Percentiles rank a stretch among this genome's conserved stretches.
These are phyloP conservation scores for Breynia disticha DNA, from an alignment of 441 rosid genomes.

Conservation along the genomic window DNA sequence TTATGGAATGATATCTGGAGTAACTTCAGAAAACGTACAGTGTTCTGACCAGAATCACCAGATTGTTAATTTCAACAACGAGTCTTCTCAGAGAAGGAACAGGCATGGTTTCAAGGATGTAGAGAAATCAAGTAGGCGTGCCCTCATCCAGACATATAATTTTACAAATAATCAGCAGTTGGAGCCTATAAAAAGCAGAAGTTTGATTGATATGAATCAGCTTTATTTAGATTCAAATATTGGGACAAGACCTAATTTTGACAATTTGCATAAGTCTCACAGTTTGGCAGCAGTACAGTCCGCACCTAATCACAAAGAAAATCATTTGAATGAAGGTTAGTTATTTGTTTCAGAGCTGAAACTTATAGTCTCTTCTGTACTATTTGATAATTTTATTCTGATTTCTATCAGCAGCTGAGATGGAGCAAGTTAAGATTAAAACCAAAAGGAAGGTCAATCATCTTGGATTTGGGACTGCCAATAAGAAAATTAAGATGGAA, in stretches of 20 bases:
- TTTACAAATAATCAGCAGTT: slow-evolving; percentile 21
- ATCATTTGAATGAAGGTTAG: slow-evolving; percentile 24
- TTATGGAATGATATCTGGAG: slow-evolving; percentile 16
- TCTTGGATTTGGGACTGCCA: slow-evolving; percentile 19
- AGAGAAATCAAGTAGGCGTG: slow-evolving; percentile 19
- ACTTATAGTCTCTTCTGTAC: background rate
- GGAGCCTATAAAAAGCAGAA: slow-evolving; percentile 35
- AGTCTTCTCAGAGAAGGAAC: slow-evolving; percentile 27
- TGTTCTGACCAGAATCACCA: slow-evolving; percentile 22
- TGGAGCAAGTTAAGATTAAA: slow-evolving; percentile 27
- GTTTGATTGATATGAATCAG: slow-evolving; percentile 28
- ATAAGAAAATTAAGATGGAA: slow-evolving; percentile 32
- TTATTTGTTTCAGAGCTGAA: slow-evolving; percentile 8
- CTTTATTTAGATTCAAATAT: slow-evolving; percentile 24
- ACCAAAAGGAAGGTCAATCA: slow-evolving; percentile 37
- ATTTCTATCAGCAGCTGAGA: slow-evolving; percentile 28
- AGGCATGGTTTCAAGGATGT: slow-evolving; percentile 28
- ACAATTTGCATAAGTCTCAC: slow-evolving; percentile 14
- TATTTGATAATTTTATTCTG: slow-evolving; percentile 12
- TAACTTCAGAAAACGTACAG: slow-evolving; percentile 18
- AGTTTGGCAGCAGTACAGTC: slow-evolving; percentile 12
- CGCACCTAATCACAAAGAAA: slow-evolving; percentile 14
- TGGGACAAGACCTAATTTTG: slow-evolving; percentile 16
- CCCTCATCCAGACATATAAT: slow-evolving; percentile 23
- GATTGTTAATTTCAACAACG: slow-evolving; percentile 20